These are phyloP conservation scores for Tremellales sp. DNA, from an alignment of 1,284 basidiomycete genomes.

Conservation along the genomic window DNA sequence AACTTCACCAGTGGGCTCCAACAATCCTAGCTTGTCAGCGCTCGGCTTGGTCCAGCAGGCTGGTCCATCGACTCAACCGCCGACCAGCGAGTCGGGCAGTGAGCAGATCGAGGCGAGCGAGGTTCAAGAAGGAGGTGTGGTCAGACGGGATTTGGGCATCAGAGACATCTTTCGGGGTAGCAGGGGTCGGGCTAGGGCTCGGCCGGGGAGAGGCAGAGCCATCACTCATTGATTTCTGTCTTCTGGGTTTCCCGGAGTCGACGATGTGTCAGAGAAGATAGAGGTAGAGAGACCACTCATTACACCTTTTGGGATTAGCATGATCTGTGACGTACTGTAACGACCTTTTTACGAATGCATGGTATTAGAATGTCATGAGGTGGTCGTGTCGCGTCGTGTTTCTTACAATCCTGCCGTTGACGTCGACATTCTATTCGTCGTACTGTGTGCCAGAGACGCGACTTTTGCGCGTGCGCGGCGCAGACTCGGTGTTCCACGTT, in stretches of 20 bases:
- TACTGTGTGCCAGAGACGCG: conserved; percentile 19
- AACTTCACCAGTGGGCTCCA: background rate
- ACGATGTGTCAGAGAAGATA: background rate
- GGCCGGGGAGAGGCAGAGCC: conserved; percentile 1
- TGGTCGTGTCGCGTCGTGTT: conserved; percentile 1
- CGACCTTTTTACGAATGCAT: background rate
- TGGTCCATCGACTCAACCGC: background rate
- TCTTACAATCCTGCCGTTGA: conserved; percentile 12
- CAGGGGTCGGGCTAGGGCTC: conserved; percentile 3
- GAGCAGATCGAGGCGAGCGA: background rate
- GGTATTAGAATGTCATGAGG: background rate
- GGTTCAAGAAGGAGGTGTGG: conserved; percentile 3
- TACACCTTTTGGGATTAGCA: too few species aligned
- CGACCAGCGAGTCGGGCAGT: background rate
- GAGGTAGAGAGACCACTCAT: conserved; percentile 5
- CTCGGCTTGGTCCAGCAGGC: background rate
- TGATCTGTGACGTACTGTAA: conserved; percentile 1
- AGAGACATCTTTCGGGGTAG: conserved; percentile 1
- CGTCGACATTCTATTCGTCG: conserved; percentile 5
- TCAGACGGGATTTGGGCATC: conserved; percentile 4
- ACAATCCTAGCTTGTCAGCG: background rate
- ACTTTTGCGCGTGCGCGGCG: conserved; percentile 3
- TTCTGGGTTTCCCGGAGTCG: background rate
- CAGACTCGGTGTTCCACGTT: conserved; percentile 7
- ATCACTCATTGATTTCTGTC: background rate